Base-by-base conservation (phyloP, 148 eudicot genomes). In the Hydrangea macrophylla region DNA sequence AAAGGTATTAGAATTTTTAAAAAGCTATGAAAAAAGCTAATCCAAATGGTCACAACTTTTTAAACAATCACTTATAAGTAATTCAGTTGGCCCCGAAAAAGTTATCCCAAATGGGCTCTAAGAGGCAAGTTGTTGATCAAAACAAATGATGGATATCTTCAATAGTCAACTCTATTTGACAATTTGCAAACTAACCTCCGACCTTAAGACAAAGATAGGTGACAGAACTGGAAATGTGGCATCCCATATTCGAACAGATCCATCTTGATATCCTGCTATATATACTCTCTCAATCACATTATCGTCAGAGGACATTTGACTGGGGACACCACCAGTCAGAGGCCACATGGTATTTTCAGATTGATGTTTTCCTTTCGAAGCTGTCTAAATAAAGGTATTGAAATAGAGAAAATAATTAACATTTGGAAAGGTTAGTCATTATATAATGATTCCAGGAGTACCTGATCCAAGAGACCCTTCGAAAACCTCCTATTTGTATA, bases 221-320 rank as follows among this genome's bases (percentile, higher is more conserved):
- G 88, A 84, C 69, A 91, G 63, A 66, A 80, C 81, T 28, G 99
- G 97, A 69, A 80, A 87, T 32, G 97, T 89, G 64, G 93, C 92
- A 80, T 91, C 93, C 91, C 93, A 95, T 36, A 91, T 72, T 73
- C 80, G 75, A 68, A 87, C 84, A 42, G 87, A 82, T 61, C 99
- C 97, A 78, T 95, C 93, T 74, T 87, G 88, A 82, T 95, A 95
- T 54, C 99, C 99, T 78, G 92, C 97, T 66, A 95, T 75, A 76
- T 89, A 91, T 35, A 95, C 54, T 73, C 87, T 82, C 78, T 84
- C 79, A 58, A 85, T 78, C 67, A 55, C 63, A 45, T 74, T 70
- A 72, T 73, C 76, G 76, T 81, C 86, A 63, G 76, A 72, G 33
- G 91, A 77, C 69, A 68, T 63, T 68, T 81, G 78, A 78, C 75